Conservation (phyloP, 768 basidiomycete genomes). For the Xerocomellus dryophilus region DNA sequence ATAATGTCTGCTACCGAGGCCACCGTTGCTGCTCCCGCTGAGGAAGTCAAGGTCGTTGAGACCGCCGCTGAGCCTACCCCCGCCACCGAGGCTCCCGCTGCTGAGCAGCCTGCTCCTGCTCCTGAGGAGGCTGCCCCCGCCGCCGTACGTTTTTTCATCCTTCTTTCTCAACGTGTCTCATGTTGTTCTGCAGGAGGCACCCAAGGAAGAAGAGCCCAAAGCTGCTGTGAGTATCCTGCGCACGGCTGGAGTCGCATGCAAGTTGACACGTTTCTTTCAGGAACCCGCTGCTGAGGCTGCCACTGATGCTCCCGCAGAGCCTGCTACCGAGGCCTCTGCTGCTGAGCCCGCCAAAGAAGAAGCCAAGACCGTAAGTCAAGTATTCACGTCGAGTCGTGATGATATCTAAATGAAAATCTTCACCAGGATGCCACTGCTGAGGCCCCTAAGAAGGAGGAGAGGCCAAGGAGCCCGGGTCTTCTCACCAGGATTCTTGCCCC, state of each 20-base stretch:
- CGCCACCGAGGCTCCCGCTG: conserved; percentile 28
- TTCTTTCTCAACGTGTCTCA: not conserved
- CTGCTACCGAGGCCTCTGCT: conserved; percentile 30
- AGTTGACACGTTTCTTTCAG: conserved; percentile 22
- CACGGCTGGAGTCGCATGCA: fast-evolving
- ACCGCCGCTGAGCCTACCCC: conserved; percentile 33
- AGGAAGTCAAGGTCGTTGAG: conserved; percentile 54
- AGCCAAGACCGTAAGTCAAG: conserved; percentile 37
- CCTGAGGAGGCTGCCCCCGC: conserved; percentile 34
- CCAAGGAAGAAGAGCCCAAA: conserved; percentile 41
- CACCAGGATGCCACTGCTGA: conserved; percentile 43
- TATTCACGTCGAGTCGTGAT: conserved; percentile 22
- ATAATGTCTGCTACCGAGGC: conserved; percentile 84
- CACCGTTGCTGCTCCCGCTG: conserved; percentile 45
- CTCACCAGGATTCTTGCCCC: conserved; percentile 76
- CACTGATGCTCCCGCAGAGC: conserved; percentile 21
- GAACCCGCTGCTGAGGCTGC: conserved; percentile 35
- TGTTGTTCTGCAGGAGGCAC: conserved; percentile 33
- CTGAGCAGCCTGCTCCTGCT: conserved; percentile 25
- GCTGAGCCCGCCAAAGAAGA: conserved; percentile 42
- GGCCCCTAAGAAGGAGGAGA: conserved; percentile 66
- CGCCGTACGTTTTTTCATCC: conserved; percentile 30
- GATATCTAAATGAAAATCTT: conserved; percentile 21
- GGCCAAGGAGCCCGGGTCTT: conserved; percentile 76
- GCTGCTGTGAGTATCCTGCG: conserved; percentile 33